Evolutionary conservation across 192 early-diverging fungal genomes (phyloP), one percentile per base, ranked within the genome.

Genomic region (Backusella morwellensis): DNA sequence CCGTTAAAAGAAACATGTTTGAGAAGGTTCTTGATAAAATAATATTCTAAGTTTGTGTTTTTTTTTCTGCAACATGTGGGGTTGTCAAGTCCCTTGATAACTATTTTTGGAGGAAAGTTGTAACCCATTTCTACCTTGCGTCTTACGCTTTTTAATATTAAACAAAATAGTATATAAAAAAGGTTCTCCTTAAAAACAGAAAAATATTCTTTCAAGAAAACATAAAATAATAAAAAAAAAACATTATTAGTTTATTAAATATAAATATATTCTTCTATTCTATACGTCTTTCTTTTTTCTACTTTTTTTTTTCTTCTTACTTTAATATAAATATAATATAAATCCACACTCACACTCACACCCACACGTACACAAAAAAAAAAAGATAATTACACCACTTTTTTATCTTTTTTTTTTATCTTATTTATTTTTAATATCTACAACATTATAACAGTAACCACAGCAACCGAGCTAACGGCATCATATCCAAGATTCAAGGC

Each of bases 41-140:
- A 56, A 56, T 56, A 59, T 21, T 59, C 21, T 59, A 59, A 56
- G 50, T 54, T 50, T 50, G 9, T 50, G 44, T 50, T 50, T 14
- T 17, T 50, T 54, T 54, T 59, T 59, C 54, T 59, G 54, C 54
- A 59, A 59, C 54, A 59, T 59, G 54, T 59, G 54, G 54, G 54
- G 54, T 59, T 59, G 54, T 59, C 21, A 59, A 59, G n/a, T 26
- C 9, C 54, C 47, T 50, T 50, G 15, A 50, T 50, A 50, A 2
- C 47, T 50, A 50, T 50, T 50, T 56, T 56, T 56, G 54, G 54
- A 3, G 32, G 32, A 12, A 23, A 9, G 32, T 3, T 56, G 54
- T 56, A 26, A 59, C 56, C 54, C 19, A 23, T 26, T 50, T 26
- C 56, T 9, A 26, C 56, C 56, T 26, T 59, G 21, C 19, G 7